Conservation (phyloP, 345 rosid species). For the sweet orange (Citrus sinensis) region DNA sequence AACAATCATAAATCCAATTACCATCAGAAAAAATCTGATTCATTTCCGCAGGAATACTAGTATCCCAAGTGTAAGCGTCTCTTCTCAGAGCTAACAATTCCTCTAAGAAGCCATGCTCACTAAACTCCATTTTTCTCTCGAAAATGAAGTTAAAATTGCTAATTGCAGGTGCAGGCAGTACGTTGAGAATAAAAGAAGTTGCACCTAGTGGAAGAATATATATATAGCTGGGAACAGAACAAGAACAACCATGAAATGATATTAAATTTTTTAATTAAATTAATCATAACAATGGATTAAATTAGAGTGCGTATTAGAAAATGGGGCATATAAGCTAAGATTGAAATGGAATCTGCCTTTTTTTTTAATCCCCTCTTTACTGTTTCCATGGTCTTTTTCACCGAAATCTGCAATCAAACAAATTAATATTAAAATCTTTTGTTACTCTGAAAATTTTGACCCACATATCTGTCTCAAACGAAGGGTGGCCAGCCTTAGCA, state of each 20-base stretch:
- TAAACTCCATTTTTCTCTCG: constrained; percentile 27
- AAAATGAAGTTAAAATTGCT: not conserved
- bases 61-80: constrained; percentile 31
- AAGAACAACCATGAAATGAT: constrained; percentile 1
- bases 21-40: constrained; percentile 16
- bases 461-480: constrained; percentile 23
- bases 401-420: constrained; percentile 43
- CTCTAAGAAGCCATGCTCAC: constrained; percentile 37
- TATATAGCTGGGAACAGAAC: not conserved
- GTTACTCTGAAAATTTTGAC: constrained; percentile 34
- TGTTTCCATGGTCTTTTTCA: constrained; percentile 33
- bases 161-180: constrained; percentile 15
- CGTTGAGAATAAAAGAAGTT: constrained; percentile 29
- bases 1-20: constrained; percentile 19
- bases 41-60: constrained; percentile 28
- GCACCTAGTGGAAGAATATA: constrained; percentile 28
- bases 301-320: constrained; percentile 7
- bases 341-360: constrained; percentile 24
- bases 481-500: constrained; percentile 19
- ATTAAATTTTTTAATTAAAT: not conserved
- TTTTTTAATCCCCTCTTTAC: not conserved
- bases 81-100: constrained; percentile 34
- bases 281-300: not conserved
- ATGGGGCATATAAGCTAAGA: constrained; percentile 9
- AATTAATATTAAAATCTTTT: constrained; percentile 3